Percentiles rank a stretch among this genome's conserved stretches.
Conservation (phyloP, 306 rosid species). For the Cucurbita pepo region DNA sequence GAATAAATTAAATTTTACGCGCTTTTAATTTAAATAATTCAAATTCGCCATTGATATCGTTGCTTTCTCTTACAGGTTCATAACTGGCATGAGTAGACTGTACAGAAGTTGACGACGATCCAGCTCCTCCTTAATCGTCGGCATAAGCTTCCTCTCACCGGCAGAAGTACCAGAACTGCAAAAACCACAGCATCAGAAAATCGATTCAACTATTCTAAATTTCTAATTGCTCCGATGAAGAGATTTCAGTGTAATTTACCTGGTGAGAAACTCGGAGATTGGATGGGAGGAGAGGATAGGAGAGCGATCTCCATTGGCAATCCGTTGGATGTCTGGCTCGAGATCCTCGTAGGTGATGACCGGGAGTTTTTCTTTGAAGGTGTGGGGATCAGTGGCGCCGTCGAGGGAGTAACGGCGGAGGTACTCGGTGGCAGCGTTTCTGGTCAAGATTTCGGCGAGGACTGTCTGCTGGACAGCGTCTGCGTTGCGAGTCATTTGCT, state of each 20-base stretch:
- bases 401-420: slow-evolving; percentile 23
- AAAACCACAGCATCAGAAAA: too few species aligned
- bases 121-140: slow-evolving; percentile 45
- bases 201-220: too few species aligned
- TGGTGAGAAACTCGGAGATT: slow-evolving; percentile 43
- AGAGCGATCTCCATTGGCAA: slow-evolving; percentile 42
- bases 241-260: slow-evolving; percentile 2
- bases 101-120: slow-evolving; percentile 47
- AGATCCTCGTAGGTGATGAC: slow-evolving; percentile 38
- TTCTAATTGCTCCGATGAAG: too few species aligned
- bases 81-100: slow-evolving; percentile 52
- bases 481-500: slow-evolving; percentile 34
- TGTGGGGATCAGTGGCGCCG: slow-evolving; percentile 27
- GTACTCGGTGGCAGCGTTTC: slow-evolving; percentile 39
- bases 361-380: slow-evolving; percentile 22
- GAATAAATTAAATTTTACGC: background rate
- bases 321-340: slow-evolving; percentile 42
- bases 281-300: slow-evolving; percentile 43
- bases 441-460: slow-evolving; percentile 19
- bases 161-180: slow-evolving; percentile 54
- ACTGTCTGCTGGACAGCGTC: slow-evolving; percentile 30
- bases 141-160: slow-evolving; percentile 49
- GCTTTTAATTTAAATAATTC: background rate
- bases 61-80: slow-evolving; percentile 36
- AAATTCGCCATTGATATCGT: background rate